Base-by-base conservation (phyloP, 148 eudicot species). In the Vaccinium darrowii region DNA sequence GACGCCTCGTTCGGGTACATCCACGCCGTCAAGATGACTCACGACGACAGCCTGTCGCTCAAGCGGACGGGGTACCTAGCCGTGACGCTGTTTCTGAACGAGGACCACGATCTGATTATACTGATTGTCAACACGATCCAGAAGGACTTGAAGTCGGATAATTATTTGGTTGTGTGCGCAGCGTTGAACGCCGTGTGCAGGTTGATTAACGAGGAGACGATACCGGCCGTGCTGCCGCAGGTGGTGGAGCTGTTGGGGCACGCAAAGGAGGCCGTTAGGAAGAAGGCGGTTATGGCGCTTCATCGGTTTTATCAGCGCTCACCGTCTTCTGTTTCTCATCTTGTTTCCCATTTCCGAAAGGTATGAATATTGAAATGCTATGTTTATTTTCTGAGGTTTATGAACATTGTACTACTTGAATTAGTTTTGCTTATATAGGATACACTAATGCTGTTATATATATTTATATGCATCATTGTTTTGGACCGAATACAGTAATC, bases 241-340 rank as follows among this genome's bases (percentile, higher is more conserved):
- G 98, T 97, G 77, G 98, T 95, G 87, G 98, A 97, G 85, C 63
- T 97, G 77, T 76, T 97, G 86, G 92, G 91, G 54, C 98, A 97
- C 83, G 87, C 90, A 1, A 95, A 97, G 62, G 99, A 97, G 85
- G 93, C 94, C 16, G 99, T 97, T 47, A 91, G 98, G 93, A 97
- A 94, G 93, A 97, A 97, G 90, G 99, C 99, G 0, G 92, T 97
- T n/a, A 95, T 97, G 99, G 99, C 98, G 27, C 89, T 97, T 85
- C 99, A 97, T 84, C 89, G 99, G 52, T 95, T 97, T 90, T 91
- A 90, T 89, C 98, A 92, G 89, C 89, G 89, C 14, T 91, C 98
- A 0, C 95, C 99, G 2, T 91, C 93, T 47, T 91, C 96, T 3
- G 98, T 97, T 16, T 86, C 89, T 23, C 96, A 95, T 89, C 93